Base-by-base conservation (phyloP, 805 yeast genomes). In the Phaffomyces opuntiae region DNA sequence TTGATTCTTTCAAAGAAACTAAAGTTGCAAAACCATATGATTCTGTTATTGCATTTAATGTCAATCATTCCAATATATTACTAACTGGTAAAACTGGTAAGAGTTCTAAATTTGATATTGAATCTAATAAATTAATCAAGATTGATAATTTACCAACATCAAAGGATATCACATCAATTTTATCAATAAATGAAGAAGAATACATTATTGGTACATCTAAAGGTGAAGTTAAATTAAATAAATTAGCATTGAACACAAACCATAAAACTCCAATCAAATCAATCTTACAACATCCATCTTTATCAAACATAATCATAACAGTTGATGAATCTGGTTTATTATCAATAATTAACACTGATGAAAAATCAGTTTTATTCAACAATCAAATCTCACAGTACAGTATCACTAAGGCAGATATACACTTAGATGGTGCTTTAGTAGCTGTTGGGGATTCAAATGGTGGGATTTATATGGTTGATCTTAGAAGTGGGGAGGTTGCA, bases 341-440 rank as follows among this genome's bases (percentile, higher is more conserved):
- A 59, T 40, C 55, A 3, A 17, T 57, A 12, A 17, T 54, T 16
- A 46, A 56, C 41, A 19, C 41, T 8, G 33, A 44, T 1, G 26
- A 40, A 14, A 35, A 35, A 12, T 32, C 44, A 26, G 40, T 45
- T 2, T 17, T 46, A 8, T 50, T 52, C 24, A 47, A 51, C 14
- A 26, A 24, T 7, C 34, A 33, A 12, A 26, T 48, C 12, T 31
- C 42, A 16, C 31, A 29, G 11, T 16, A 37, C 3, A 42, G 25
- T 26, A 41, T 50, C 48, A 16, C 45, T 33, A 4, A 48, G 43
- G 44, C 53, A 32, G 50, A 49, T 41, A 37, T 74, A n/a, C 79
- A 74, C 50, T 66, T 66, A 6, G 79, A 74, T 56, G 80, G 80
- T 26, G 72, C 69, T 1, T 56, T 74, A n/a, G 46, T 71, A 1